Evolutionary conservation across 352 stramenopile species (phyloP).

Genomic region (Phytophthora rubi): DNA sequence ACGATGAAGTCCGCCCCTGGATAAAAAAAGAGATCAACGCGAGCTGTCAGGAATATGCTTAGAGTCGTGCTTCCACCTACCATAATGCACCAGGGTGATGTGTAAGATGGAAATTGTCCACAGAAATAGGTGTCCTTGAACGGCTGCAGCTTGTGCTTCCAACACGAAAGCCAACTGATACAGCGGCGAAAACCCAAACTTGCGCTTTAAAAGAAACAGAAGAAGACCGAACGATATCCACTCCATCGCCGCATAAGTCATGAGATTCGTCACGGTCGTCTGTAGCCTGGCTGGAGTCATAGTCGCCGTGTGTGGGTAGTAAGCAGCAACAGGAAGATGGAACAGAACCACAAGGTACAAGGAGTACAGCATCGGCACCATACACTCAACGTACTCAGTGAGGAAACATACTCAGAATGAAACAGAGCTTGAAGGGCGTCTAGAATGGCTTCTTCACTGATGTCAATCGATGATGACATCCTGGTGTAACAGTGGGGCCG

Average conservation of each 20-base stretch:
- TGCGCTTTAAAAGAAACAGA: slow-evolving; percentile 12
- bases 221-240: slow-evolving; percentile 7
- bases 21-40: neutral
- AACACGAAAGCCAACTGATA: slow-evolving; percentile 46
- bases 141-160: slow-evolving; percentile 22
- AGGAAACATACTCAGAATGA: slow-evolving; percentile 31
- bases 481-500: no score
- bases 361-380: slow-evolving; percentile 31
- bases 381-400: slow-evolving; percentile 37
- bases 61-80: slow-evolving; percentile 5
- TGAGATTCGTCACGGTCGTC: slow-evolving; percentile 4
- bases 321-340: slow-evolving; percentile 26
- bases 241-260: slow-evolving; percentile 25
- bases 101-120: slow-evolving; percentile 35
- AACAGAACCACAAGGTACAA: slow-evolving; percentile 25
- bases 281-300: slow-evolving; percentile 4
- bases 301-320: slow-evolving; percentile 25
- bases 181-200: slow-evolving; percentile 28
- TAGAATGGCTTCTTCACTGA: neutral
- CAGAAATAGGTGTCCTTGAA: slow-evolving; percentile 35
- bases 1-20: neutral
- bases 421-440: slow-evolving; percentile 27
- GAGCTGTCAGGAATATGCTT: neutral
- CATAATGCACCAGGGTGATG: slow-evolving; percentile 33
- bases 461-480: neutral